Evolutionary conservation across 225 moss, liverwort and hornwort genomes (phyloP).

Genomic region (Pleurozium schreberi): DNA sequence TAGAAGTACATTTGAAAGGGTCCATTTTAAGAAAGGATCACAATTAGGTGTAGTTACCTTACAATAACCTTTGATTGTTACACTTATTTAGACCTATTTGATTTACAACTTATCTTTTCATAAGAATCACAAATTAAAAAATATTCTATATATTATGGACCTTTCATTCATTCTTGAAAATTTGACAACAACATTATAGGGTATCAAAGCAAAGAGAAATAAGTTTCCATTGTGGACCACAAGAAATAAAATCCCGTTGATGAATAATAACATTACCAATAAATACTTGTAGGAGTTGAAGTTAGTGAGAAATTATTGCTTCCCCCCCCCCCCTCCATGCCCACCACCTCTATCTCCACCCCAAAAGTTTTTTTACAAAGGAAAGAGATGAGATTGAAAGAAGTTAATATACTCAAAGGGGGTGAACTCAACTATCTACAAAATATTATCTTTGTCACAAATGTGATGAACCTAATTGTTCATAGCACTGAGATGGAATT

Average conservation of each 20-base stretch:
- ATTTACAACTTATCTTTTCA: background rate
- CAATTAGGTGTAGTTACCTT: background rate
- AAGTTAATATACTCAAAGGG: background rate
- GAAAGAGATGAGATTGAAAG: background rate
- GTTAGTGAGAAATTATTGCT: background rate
- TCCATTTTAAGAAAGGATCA: background rate
- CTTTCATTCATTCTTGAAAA: background rate
- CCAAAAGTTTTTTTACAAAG: background rate
- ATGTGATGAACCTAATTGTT: too few relatives aligned
- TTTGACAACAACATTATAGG: background rate
- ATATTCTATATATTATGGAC: background rate
- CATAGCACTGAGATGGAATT: too few relatives aligned
- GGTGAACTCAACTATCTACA: background rate
- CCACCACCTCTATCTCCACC: too few relatives aligned
- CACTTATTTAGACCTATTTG: background rate
- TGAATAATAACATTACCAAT: background rate
- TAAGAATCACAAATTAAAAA: background rate
- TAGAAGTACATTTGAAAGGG: background rate
- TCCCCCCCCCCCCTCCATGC: too few relatives aligned
- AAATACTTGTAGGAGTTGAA: background rate
- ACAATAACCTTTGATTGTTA: background rate
- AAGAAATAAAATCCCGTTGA: background rate
- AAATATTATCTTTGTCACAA: background rate
- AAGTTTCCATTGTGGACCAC: rapidly evolving
- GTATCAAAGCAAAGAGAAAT: background rate